Evolutionary conservation across 2,329 filamentous ascomycete genomes (phyloP), one percentile per base, ranked within the genome.

Genomic region (Penicillium sclerotiorum): DNA sequence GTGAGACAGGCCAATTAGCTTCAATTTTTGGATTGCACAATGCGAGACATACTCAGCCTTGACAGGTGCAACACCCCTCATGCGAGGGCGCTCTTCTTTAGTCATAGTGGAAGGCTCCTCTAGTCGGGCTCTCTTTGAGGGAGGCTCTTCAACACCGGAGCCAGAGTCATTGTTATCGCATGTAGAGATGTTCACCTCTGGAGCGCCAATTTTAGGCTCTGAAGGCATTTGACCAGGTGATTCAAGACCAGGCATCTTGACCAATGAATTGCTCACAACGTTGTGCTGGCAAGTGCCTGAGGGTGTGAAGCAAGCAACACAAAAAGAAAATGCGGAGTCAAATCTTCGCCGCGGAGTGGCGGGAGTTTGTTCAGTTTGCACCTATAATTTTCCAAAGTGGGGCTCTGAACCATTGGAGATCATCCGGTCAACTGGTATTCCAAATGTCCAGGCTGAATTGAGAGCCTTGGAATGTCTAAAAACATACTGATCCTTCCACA

Each of bases 31-130:
- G 18, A 40, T 30, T 22, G n/a, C 9, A n/a, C 8, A 3, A 11
- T 9, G 7, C 13, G 6, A 20, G n/a, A 46, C 50, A 25, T 60
- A 62, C 83, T 91, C 88, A 65, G 81, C 77, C 71, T 90, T 91
- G 69, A 92, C 82, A 8, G 84, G 82, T 17, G 88, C 87, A 45
- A 86, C 74, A 21, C 86, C 87, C 62, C 78, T 84, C 49, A 64
- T 61, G 25, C 72, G 65, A 53, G 72, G 69, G 36, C 61, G 52
- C 28, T 58, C 60, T 12, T 63, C 52, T 6, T 60, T 60, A 35
- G 67, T 64, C 23, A 57, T 38, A 12, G 55, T 23, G 1, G 60
- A 48, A 3, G 57, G n/a, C 20, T 68, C 66, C 6, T 81, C 77
- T 44, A 82, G 66, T 70, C 81, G 88, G 58, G 80, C 73, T 62